Base-by-base conservation (phyloP, 2,329 filamentous ascomycete species). In the Claviceps sp. region DNA sequence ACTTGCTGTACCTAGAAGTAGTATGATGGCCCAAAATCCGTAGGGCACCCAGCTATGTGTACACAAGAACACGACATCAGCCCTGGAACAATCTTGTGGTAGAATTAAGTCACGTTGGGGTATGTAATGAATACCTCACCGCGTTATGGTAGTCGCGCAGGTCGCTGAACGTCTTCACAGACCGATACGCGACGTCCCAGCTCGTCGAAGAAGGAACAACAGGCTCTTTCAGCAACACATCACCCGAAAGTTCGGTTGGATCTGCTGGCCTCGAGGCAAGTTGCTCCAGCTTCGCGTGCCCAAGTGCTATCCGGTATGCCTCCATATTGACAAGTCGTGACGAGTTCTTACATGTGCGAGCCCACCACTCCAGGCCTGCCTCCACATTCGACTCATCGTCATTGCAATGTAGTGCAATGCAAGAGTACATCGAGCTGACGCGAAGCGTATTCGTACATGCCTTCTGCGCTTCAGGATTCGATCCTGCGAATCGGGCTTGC, bases 401-500 rank as follows among this genome's bases (percentile, higher is more conserved):
- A 3, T 22, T 20, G 43, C 57, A 59, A 47, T 54, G 55, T 30
- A 54, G 36, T 37, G 46, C 36, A 5, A 57, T 43, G 26, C 57
- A 59, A 20, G 57, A 49, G 43, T 56, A 59, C 2, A 54, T 59
- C 5, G 57, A 59, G 20, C 49, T 45, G 9, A 59, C 53, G 9
- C 55, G 54, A 16, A 57, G 49, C 8, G 55, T 53, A 37, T 59
- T 56, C 34, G 54, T 53, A 30, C 57, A 59, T 14, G 53, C 55
- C 4, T 48, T 49, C 52, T 59, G 49, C 2, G 50, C 56, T 13
- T 53, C 54, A 20, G 45, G 48, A 26, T 51, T 52, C 18, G 52
- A 44, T 3, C 49, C 57, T 13, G 50, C 47, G 46, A 51, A 59
- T 13, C 53, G 57, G 36, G 50, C 22, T 50, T 57, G 54, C 50